These are phyloP conservation scores for Venturia effusa DNA, from an alignment of 2,329 filamentous ascomycete species.

Conservation along the genomic window DNA sequence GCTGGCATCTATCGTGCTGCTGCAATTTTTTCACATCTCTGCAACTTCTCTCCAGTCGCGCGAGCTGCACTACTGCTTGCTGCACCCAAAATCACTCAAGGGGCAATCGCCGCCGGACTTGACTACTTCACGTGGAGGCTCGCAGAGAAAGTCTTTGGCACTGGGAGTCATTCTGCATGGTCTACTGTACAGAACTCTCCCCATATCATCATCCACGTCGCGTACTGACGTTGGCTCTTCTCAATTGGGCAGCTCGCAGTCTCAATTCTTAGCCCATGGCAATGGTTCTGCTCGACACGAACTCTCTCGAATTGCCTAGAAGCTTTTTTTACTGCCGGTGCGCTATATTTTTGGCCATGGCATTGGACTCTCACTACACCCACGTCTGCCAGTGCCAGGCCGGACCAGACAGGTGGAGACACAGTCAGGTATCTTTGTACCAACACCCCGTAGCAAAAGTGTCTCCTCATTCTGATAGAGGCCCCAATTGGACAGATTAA, in stretches of 20 bases:
- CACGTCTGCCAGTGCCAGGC: not conserved
- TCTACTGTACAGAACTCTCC: slow-evolving; percentile 46
- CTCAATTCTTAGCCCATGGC: slow-evolving; percentile 73
- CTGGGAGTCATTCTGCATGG: slow-evolving; percentile 50
- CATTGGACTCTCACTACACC: slow-evolving; percentile 32
- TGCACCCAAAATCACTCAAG: slow-evolving; percentile 66
- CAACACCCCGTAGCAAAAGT: slow-evolving; percentile 5
- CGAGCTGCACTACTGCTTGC: slow-evolving; percentile 58
- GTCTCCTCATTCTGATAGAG: not conserved
- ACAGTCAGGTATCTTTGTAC: slow-evolving; percentile 3
- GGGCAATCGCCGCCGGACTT: slow-evolving; percentile 61
- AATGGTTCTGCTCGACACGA: slow-evolving; percentile 89
- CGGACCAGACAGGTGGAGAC: not conserved
- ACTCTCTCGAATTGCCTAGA: slow-evolving; percentile 93
- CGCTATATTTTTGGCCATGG: slow-evolving; percentile 84
- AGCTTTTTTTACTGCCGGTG: slow-evolving; percentile 71
- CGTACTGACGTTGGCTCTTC: slow-evolving; percentile 8
- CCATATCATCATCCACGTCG: slow-evolving; percentile 8
- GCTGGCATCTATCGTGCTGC: slow-evolving; percentile 59
- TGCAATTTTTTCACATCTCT: slow-evolving; percentile 43
- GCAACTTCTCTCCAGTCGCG: slow-evolving; percentile 43
- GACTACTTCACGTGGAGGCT: slow-evolving; percentile 88
- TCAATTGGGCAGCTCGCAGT: slow-evolving; percentile 49
- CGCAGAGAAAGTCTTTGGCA: slow-evolving; percentile 61
- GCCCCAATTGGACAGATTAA: slow-evolving; percentile 20